Percentiles rank a stretch among this genome's conserved stretches.
Evolutionary conservation across 1,284 basidiomycete species (phyloP).

Genomic region (Apiotrichum gracile): DNA sequence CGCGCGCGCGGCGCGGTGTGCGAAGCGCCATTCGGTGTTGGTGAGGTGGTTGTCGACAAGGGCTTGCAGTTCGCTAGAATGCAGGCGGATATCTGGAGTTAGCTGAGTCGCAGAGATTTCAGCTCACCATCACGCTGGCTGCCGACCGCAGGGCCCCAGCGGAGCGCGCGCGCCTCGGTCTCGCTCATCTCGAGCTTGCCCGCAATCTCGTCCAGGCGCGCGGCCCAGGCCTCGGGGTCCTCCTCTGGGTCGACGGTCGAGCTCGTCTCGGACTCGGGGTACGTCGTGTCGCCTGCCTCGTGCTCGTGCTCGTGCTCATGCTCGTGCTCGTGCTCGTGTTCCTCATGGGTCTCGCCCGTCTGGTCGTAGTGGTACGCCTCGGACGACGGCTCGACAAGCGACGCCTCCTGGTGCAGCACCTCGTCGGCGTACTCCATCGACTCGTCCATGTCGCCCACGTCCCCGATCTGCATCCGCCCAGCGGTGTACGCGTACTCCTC

Average conservation of each 20-base stretch:
- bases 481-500: slow-evolving; percentile 1
- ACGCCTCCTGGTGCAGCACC: neutral
- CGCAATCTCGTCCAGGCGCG: slow-evolving; percentile 39
- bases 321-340: neutral
- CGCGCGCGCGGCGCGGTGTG: neutral
- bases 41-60: slow-evolving; percentile 33
- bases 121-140: slow-evolving; percentile 12
- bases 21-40: slow-evolving; percentile 37
- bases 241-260: slow-evolving; percentile 33
- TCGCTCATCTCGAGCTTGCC: slow-evolving; percentile 38
- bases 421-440: slow-evolving; percentile 3
- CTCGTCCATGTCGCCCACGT: no score
- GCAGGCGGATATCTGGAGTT: slow-evolving; percentile 21
- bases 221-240: slow-evolving; percentile 36
- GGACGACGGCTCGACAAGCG: neutral
- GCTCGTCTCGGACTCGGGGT: slow-evolving; percentile 21
- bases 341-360: neutral
- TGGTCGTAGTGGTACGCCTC: neutral
- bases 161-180: slow-evolving; percentile 30
- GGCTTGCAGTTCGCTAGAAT: slow-evolving; percentile 19
- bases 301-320: neutral
- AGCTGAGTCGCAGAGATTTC: neutral
- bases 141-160: slow-evolving; percentile 32
- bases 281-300: slow-evolving; percentile 8
- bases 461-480: no score